phyloP scores from a whole-genome alignment of 148 eudicot species.

The Diospyros kaki region DNA sequence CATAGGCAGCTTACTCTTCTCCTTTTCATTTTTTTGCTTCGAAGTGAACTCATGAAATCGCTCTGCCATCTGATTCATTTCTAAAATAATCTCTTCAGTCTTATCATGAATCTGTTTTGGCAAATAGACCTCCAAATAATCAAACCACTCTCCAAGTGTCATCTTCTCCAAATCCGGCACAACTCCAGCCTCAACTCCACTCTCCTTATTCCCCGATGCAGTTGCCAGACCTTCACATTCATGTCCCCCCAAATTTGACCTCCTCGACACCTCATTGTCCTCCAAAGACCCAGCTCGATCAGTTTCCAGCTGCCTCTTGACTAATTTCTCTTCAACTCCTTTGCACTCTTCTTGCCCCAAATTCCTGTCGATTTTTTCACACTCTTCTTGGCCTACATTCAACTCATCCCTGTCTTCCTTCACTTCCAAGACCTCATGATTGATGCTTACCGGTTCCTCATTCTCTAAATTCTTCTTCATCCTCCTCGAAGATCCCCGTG shows the following conservation, averaged over 20 bases:
- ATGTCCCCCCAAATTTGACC: neutral
- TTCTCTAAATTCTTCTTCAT: conserved; percentile 25
- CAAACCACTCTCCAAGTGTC: conserved; percentile 77
- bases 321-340: conserved; percentile 3
- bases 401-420: conserved; percentile 6
- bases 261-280: conserved; percentile 3
- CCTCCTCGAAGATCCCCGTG: conserved; percentile 27
- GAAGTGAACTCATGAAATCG: conserved; percentile 50
- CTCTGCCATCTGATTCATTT: conserved; percentile 45
- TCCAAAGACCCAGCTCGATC: conserved; percentile 3
- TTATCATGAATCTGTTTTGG: conserved; percentile 50
- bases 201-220: neutral
- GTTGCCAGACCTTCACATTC: conserved; percentile 5
- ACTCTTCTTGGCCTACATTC: conserved; percentile 15
- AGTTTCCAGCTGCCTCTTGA: conserved; percentile 2
- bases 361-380: conserved; percentile 5
- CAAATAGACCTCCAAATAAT: conserved; percentile 50
- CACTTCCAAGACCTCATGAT: conserved; percentile 11
- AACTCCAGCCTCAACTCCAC: conserved; percentile 14
- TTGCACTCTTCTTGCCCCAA: conserved; percentile 1
- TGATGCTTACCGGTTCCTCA: conserved; percentile 6
- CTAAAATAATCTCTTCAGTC: conserved; percentile 50
- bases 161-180: conserved; percentile 53
- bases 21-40: conserved; percentile 38
- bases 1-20: conserved; percentile 23